Evolutionary conservation across 495 filamentous ascomycete species (phyloP).

Genomic region (Thermochaetoides thermophila): DNA sequence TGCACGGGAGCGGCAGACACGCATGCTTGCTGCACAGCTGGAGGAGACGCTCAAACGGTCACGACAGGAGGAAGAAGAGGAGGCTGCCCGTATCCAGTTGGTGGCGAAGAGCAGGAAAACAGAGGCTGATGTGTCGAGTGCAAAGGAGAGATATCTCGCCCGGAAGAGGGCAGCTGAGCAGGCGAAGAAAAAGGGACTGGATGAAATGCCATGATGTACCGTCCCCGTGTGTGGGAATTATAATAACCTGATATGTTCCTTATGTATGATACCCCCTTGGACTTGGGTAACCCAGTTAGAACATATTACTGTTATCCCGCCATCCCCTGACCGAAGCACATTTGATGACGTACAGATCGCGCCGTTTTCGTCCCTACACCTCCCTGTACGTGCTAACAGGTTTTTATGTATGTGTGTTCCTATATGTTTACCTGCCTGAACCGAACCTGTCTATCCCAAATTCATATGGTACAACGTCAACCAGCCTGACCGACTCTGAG

Average conservation of each 20-base stretch:
- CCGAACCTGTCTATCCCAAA: background rate
- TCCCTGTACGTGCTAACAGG: too few relatives aligned
- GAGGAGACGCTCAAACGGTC: conserved; percentile 60
- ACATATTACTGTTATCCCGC: too few relatives aligned
- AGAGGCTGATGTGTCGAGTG: conserved; percentile 66
- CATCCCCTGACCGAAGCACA: too few relatives aligned
- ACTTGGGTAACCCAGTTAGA: too few relatives aligned
- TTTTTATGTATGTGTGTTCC: too few relatives aligned
- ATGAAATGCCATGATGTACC: conserved; percentile 7
- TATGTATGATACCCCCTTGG: background rate
- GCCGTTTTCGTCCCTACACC: too few relatives aligned
- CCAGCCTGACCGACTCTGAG: too few relatives aligned
- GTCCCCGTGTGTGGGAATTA: too few relatives aligned
- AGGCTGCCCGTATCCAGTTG: conserved; percentile 51
- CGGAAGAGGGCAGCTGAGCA: conserved; percentile 70
- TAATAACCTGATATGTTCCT: background rate
- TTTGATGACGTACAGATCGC: background rate
- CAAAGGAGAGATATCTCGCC: conserved; percentile 75
- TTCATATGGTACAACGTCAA: background rate
- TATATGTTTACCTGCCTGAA: background rate
- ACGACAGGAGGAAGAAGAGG: conserved; percentile 59
- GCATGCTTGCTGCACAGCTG: conserved; percentile 74
- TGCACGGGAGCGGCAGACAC: conserved; percentile 66
- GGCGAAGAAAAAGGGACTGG: conserved; percentile 37
- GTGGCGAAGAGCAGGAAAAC: conserved; percentile 60